These are phyloP conservation scores for Amoebophrya sp. DNA, from an alignment of 169 alveolate genomes.

Conservation along the genomic window DNA sequence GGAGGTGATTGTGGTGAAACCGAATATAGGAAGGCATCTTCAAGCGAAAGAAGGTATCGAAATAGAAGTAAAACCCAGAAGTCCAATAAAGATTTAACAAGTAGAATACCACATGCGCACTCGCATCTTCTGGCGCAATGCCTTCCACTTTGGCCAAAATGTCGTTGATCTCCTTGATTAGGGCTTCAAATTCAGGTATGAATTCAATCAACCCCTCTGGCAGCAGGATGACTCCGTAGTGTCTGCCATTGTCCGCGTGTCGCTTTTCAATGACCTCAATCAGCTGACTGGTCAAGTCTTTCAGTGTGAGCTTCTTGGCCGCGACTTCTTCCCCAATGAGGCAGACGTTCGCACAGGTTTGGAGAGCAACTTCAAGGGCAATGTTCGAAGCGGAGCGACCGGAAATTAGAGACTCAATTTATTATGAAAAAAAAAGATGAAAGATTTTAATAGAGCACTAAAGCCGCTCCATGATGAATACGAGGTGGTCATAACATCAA, in stretches of 20 bases:
- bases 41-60: no score
- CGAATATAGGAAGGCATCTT: no score
- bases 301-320: constrained; percentile 35
- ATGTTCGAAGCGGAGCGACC: constrained; percentile 97
- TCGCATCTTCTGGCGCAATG: constrained; percentile 44
- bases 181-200: constrained; percentile 55
- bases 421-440: no score
- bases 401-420: no score
- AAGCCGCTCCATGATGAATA: no score
- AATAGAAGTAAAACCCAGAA: no score
- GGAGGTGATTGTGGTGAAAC: no score
- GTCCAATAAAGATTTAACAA: no score
- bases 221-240: constrained; percentile 88
- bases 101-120: no score
- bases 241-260: constrained; percentile 51
- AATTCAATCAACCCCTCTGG: constrained; percentile 95
- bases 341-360: constrained; percentile 87
- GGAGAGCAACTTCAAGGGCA: constrained; percentile 92
- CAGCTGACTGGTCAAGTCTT: constrained; percentile 39
- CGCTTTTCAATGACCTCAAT: constrained; percentile 25
- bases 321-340: constrained; percentile 81
- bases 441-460: no score
- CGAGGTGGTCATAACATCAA: no score
- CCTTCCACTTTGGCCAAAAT: constrained; percentile 56
- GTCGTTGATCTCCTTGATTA: constrained; percentile 85